A percentile compares a stretch with the other conserved stretches of the same genome.
phyloP scores from a whole-genome alignment of 2,329 filamentous ascomycete species.

The Cadophora sp. region DNA sequence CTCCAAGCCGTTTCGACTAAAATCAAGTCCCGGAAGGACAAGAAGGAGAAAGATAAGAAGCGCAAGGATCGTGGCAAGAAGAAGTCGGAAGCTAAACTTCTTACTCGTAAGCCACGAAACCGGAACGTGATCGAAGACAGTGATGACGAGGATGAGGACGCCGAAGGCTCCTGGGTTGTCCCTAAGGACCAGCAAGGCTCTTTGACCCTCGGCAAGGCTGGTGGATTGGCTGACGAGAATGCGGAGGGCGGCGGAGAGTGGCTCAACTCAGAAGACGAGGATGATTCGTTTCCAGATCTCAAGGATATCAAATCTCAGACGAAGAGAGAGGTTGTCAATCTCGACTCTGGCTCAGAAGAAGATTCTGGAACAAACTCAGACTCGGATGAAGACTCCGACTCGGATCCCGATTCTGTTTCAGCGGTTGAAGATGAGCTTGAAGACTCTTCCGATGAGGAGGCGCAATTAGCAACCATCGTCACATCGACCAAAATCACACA shows the following conservation, averaged over 20 bases:
- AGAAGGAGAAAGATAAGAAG: constrained; percentile 48
- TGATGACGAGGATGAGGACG: constrained; percentile 67
- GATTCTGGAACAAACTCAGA: constrained; percentile 40
- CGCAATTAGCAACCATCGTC: constrained; percentile 58
- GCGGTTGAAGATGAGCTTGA: constrained; percentile 44
- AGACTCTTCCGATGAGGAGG: constrained; percentile 48
- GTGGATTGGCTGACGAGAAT: constrained; percentile 87
- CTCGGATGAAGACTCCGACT: constrained; percentile 30
- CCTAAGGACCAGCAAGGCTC: constrained; percentile 67
- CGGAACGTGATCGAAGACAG: constrained; percentile 68
- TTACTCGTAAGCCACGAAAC: constrained; percentile 57
- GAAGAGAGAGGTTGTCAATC: constrained; percentile 36
- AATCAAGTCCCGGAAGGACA: constrained; percentile 47
- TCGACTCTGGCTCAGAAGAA: constrained; percentile 44
- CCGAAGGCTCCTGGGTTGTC: constrained; percentile 81
- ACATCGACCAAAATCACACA: constrained; percentile 92
- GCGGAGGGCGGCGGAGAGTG: constrained; percentile 86
- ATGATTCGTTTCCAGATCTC: constrained; percentile 50
- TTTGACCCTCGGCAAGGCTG: constrained; percentile 74
- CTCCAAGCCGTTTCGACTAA: constrained; percentile 65
- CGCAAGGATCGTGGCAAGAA: constrained; percentile 35
- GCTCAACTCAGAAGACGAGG: constrained; percentile 68
- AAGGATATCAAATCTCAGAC: constrained; percentile 36
- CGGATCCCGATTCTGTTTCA: constrained; percentile 44
- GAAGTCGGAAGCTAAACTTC: constrained; percentile 41